Evolutionary conservation across 2,329 filamentous ascomycete genomes (phyloP), one percentile per base, ranked within the genome.

Genomic region (Dothistroma septosporum): DNA sequence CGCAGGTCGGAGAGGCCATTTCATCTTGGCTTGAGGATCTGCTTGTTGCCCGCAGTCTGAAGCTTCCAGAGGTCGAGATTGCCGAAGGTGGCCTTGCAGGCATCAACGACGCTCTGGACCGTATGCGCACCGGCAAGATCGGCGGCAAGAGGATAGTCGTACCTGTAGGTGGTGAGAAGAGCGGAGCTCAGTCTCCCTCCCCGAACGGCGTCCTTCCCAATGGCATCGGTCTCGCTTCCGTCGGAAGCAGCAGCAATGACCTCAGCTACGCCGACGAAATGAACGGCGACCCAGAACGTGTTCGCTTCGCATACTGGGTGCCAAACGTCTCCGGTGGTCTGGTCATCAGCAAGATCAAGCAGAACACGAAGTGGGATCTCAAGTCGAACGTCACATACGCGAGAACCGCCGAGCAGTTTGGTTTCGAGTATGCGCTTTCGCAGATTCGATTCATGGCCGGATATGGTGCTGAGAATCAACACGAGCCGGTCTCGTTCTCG

Each of bases 141-240:
- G 85, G 85, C 54, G 88, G 88, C 0, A 87, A 87, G 12, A 82
- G 88, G 50, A 77, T 91, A 49, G 85, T 91, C n/a, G 84, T 90
- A 8, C 69, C 69, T 5, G 68, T 75, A 6, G 67, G 64, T 37
- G 64, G 64, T 12, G 66, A 69, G 50, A 68, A 61, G 41, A 62
- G 63, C 24, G 60, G 58, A 12, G 41, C 47, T 9, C 47, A 44
- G 52, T 57, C 58, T 41, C 64, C 61, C 2, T 11, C 56, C 2
- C 49, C 54, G 28, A 63, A 62, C 46, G 64, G 61, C 47, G 49
- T 52, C 53, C 21, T 63, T 21, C 59, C 66, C 14, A 65, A 67
- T 55, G 63, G 62, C 57, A 66, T 65, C 50, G 53, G 47, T 33
- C 59, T 60, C 28, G 47, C 55, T 9, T 55, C 66, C 11, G 50